Conservation (phyloP, 1,139 yeast species). For the Nakaseomyces uthaithaninus region DNA sequence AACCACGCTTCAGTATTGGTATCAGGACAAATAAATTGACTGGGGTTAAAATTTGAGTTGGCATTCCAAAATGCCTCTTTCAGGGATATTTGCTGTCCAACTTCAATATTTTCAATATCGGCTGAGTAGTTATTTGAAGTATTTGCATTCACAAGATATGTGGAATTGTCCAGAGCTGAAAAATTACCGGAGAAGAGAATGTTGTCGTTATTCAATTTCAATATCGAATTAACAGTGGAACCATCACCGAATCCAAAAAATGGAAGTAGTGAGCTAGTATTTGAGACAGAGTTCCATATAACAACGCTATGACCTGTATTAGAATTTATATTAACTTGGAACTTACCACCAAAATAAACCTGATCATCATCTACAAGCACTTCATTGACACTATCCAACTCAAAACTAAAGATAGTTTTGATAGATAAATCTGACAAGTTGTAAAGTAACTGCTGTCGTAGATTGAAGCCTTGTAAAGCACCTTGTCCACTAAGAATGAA, state of each 20-base stretch:
- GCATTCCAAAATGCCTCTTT: constrained; percentile 52
- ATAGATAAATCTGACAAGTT: constrained; percentile 42
- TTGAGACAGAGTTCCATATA: constrained; percentile 48
- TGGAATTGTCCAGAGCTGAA: constrained; percentile 49
- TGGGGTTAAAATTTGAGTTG: constrained; percentile 37
- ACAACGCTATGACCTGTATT: constrained; percentile 50
- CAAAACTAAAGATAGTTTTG: constrained; percentile 35
- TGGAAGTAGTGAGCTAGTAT: constrained; percentile 43
- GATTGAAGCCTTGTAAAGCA: constrained; percentile 35
- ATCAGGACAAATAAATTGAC: constrained; percentile 55
- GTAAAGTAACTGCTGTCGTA: constrained; percentile 48
- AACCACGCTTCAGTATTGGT: constrained; percentile 45
- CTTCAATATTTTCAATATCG: constrained; percentile 35
- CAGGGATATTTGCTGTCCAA: constrained; percentile 63
- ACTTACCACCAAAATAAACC: constrained; percentile 76
- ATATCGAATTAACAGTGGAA: constrained; percentile 58
- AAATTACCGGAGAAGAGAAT: constrained; percentile 79
- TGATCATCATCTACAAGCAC: constrained; percentile 41
- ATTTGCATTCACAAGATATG: constrained; percentile 31
- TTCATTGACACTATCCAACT: constrained; percentile 44
- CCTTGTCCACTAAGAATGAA: constrained; percentile 39
- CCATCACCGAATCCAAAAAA: constrained; percentile 71
- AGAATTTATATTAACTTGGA: constrained; percentile 39
- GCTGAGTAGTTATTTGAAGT: constrained; percentile 31
- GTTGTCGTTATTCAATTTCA: constrained; percentile 40